Evolutionary conservation across 495 filamentous ascomycete genomes (phyloP).

Genomic region (Lophiostoma macrostomum): DNA sequence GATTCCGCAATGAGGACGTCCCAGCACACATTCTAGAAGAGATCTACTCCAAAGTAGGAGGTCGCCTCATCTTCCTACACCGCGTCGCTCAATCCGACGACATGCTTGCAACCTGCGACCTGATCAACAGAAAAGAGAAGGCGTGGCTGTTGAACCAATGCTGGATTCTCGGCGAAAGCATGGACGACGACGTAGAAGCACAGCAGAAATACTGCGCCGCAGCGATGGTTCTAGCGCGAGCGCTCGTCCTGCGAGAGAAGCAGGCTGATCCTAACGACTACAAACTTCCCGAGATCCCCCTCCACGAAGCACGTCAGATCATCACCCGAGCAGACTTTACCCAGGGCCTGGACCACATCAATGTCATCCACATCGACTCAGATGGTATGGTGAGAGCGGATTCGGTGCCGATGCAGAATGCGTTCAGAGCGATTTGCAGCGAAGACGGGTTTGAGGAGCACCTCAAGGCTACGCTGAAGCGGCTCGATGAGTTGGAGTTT

Average conservation of each 20-base stretch:
- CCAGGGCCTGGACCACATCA: conserved; percentile 82
- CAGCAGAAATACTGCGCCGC: conserved; percentile 80
- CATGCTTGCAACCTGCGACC: conserved; percentile 68
- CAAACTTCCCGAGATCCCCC: conserved; percentile 71
- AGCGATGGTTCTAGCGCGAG: conserved; percentile 71
- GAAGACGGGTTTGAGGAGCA: conserved; percentile 72
- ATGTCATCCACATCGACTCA: conserved; percentile 90
- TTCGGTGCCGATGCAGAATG: conserved; percentile 83
- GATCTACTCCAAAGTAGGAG: conserved; percentile 79
- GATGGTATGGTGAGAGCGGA: conserved; percentile 78
- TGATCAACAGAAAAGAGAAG: conserved; percentile 79
- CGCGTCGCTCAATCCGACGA: conserved; percentile 75
- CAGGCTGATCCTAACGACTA: conserved; percentile 65
- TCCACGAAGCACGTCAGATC: conserved; percentile 80
- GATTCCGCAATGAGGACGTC: conserved; percentile 60
- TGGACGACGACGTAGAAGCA: conserved; percentile 99
- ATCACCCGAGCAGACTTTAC: conserved; percentile 97
- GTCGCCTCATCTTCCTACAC: conserved; percentile 77
- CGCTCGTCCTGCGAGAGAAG: conserved; percentile 75
- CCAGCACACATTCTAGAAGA: conserved; percentile 57
- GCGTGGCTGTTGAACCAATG: conserved; percentile 90
- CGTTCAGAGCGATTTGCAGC: conserved; percentile 75
- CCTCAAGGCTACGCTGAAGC: conserved; percentile 72
- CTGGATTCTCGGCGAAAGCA: conserved; percentile 83
- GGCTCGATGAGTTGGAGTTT: conserved; percentile 86